Percentiles rank a stretch among this genome's conserved stretches.
These are phyloP conservation scores for Solanum stenotomum DNA, from an alignment of 257 asterid genomes.

Conservation along the genomic window DNA sequence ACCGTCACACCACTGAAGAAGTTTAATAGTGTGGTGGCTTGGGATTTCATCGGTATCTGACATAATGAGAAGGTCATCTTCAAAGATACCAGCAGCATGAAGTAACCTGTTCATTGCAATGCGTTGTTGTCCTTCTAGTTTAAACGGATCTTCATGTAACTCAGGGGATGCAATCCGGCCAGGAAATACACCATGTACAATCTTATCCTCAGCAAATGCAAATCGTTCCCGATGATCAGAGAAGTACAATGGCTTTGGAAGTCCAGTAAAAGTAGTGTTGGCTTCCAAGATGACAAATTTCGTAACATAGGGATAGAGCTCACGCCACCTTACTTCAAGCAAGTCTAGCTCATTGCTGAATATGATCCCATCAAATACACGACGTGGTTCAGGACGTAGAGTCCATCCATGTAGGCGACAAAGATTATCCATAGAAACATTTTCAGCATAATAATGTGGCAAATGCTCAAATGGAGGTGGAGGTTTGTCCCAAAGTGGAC, in stretches of 20 bases:
- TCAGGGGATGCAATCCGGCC: conserved; percentile 40
- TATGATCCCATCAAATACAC: conserved; percentile 68
- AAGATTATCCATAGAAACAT: conserved; percentile 65
- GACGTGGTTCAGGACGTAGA: conserved; percentile 64
- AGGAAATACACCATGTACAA: conserved; percentile 47
- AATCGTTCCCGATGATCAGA: conserved; percentile 42
- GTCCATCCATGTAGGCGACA: conserved; percentile 90
- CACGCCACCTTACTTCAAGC: conserved; percentile 85
- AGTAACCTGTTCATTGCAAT: conserved; percentile 57
- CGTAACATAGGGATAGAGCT: conserved; percentile 55
- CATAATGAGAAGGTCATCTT: conserved; percentile 71
- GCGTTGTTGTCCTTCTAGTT: conserved; percentile 68
- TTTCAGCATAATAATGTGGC: conserved; percentile 90
- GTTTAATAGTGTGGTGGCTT: conserved; percentile 72
- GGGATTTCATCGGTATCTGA: conserved; percentile 94
- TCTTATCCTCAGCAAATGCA: conserved; percentile 59
- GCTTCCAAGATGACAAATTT: conserved; percentile 83
- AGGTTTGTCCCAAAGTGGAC: conserved; percentile 92
- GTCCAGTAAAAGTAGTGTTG: conserved; percentile 92
- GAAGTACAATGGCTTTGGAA: conserved; percentile 63
- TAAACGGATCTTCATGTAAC: conserved; percentile 54
- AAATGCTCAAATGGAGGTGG: conserved; percentile 52
- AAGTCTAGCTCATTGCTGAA: conserved; percentile 87
- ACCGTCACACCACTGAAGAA: conserved; percentile 92
- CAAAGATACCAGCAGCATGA: conserved; percentile 47